A percentile compares a stretch with the other conserved stretches of the same genome.
Evolutionary conservation across 768 basidiomycete species (phyloP).

Genomic region (Podaxis sp.): DNA sequence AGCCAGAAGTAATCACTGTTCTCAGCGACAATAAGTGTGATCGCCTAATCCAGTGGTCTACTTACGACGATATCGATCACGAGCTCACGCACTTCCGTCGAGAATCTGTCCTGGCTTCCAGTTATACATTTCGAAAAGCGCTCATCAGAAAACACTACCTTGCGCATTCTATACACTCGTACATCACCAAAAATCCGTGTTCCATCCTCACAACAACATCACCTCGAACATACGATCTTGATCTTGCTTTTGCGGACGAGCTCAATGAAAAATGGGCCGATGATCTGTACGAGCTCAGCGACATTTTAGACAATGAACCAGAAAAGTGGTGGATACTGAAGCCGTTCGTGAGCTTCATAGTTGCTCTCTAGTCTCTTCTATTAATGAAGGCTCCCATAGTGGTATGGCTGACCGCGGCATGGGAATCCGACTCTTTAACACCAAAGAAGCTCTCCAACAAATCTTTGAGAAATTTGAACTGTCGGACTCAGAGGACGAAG

Average conservation of each 20-base stretch:
- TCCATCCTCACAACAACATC: conserved; percentile 51
- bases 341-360: conserved; percentile 42
- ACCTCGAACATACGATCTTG: conserved; percentile 80
- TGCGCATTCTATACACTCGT: conserved; percentile 66
- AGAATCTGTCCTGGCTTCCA: conserved; percentile 60
- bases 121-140: conserved; percentile 86
- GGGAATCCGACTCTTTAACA: conserved; percentile 89
- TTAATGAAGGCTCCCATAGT: conserved; percentile 21
- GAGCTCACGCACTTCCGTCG: conserved; percentile 55
- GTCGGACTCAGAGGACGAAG: conserved; percentile 42
- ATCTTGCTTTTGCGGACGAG: conserved; percentile 89
- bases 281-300: conserved; percentile 85
- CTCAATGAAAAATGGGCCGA: conserved; percentile 91
- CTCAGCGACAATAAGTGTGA: conserved; percentile 6
- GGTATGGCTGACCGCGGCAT: conserved; percentile 96
- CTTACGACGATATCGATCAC: conserved; percentile 85
- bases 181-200: conserved; percentile 63
- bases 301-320: conserved; percentile 43
- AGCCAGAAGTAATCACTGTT: conserved; percentile 10
- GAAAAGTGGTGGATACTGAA: conserved; percentile 90
- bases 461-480: conserved; percentile 85
- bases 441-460: conserved; percentile 58
- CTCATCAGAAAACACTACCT: conserved; percentile 95
- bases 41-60: conserved; percentile 70
- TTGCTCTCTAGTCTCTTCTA: neutral